phyloP scores from a whole-genome alignment of 2,329 filamentous ascomycete species.

The Cladosporium velox region DNA sequence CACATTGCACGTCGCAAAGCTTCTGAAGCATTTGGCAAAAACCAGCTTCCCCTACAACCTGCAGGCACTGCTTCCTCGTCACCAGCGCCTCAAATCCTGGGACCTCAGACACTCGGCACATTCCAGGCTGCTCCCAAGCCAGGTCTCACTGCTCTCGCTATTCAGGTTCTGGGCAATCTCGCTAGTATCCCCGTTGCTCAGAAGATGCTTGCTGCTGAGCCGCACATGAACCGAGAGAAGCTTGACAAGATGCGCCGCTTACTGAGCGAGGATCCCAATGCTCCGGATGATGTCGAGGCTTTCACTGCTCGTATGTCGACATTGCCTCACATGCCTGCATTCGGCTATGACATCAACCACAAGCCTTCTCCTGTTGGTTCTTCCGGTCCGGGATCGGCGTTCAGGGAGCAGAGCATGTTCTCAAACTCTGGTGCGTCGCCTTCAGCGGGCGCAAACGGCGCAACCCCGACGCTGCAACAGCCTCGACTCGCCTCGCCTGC shows the following conservation, averaged over 20 bases:
- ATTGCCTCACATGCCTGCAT: conserved; percentile 28
- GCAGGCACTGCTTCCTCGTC: conserved; percentile 32
- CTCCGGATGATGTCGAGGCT: conserved; percentile 25
- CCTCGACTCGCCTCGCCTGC: conserved; percentile 34
- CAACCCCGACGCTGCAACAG: conserved; percentile 21
- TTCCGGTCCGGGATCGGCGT: conserved; percentile 25
- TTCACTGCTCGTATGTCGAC: conserved; percentile 21
- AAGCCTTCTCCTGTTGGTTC: conserved; percentile 18
- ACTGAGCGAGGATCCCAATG: conserved; percentile 25
- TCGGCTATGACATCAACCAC: conserved; percentile 29
- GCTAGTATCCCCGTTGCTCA: conserved; percentile 30
- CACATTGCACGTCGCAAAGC: conserved; percentile 70
- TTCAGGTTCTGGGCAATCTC: conserved; percentile 31
- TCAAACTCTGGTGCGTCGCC: conserved; percentile 25
- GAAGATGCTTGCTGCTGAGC: conserved; percentile 28
- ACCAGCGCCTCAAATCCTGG: conserved; percentile 28
- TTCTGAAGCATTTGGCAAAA: conserved; percentile 33
- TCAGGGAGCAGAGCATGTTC: conserved; percentile 34
- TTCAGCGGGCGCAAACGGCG: conserved; percentile 1
- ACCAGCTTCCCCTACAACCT: conserved; percentile 33
- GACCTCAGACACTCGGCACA: conserved; percentile 20
- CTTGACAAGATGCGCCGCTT: conserved; percentile 31
- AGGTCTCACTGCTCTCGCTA: conserved; percentile 29
- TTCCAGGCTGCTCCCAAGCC: conserved; percentile 22
- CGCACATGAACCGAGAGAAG: conserved; percentile 34